Evolutionary conservation across 129 eudicot genomes (phyloP), one percentile per base, ranked within the genome.

Genomic region (Calendula officinalis): DNA sequence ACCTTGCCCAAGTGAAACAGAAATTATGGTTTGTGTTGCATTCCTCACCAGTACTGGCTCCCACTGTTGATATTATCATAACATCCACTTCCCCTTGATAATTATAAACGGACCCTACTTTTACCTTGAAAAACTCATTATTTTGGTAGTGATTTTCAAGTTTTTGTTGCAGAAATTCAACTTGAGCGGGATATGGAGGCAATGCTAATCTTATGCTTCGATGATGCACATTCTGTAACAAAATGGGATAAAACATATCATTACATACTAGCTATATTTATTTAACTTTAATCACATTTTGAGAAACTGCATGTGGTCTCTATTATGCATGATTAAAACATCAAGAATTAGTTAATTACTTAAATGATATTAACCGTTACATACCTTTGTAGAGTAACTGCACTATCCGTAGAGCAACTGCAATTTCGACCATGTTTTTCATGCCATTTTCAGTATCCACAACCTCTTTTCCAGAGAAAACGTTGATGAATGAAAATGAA

Each of bases 131-230:
- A 12, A 51, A 14, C 3, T 17, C 57, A 34, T 36, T 27, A 37
- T 72, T 58, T 46, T 69, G 68, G 44, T 46, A 72, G 22, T 56
- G 70, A 2, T 57, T 48, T 42, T 80, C 67, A 33, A 84, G 72
- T 53, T 69, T 82, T 6, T 72, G 80, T 5, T 59, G 63, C 13
- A 88, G 73, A 6, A 71, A 80, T 4, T 53, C 22, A 56, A 85
- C 78, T 60, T 88, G 94, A 36, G 87, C 94, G 48, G 62, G 67
- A 60, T 62, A 73, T 14, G 85, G 83, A 32, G 94, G 90, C 89
- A 16, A 85, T 75, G 60, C 63, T 77, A 11, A 85, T 56, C 44
- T 63, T 77, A 36, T 67, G 68, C n/a, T 72, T 75, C 48, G 74
- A 71, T 41, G 66, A 56, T 30, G 5, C 59, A 58, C 94, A 77